Evolutionary conservation across 345 rosid genomes (phyloP), one percentile per base, ranked within the genome.

Genomic region (Laguncularia racemosa): DNA sequence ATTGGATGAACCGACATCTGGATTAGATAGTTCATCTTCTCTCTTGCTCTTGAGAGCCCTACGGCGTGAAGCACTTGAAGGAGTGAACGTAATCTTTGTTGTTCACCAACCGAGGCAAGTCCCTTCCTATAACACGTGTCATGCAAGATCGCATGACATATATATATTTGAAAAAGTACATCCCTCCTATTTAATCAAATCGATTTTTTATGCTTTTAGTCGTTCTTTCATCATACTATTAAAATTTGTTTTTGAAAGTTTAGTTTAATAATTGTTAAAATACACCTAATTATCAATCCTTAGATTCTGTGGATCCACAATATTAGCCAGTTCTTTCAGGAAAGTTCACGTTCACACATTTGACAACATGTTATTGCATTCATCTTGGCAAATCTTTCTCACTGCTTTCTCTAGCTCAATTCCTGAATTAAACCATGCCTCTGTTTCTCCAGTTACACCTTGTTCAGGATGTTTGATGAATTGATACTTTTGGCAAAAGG

Each of bases 11-110:
- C 96, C 99, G 16, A 95, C 99, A 14, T 90, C 97, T 48, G 99
- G 99, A 20, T 79, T 90, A 81, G 99, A 95, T 63, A 95, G 99
- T 61, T 90, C 99, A 58, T 90, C 99, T 62, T 95, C 99, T 60
- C 91, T 80, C 71, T 73, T 88, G 71, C 88, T 95, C 44, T 90
- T 95, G 28, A 74, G 95, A 81, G 97, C 99, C 56, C 88, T 90
- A 56, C 84, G 97, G 15, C 96, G 96, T 26, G 99, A 95, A 85
- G 97, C 99, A 69, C 86, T 93, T 61, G 99, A 93, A 76, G 97
- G 95, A 70, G 99, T 90, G 12, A 95, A 95, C 71, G 76, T 95
- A 61, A 84, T 88, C 78, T 84, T 85, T 96, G 97, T 95, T 15
- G 90, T 95, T 26, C 97, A 95, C 71, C 99, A 90, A 56, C 97